A percentile compares a stretch with the other conserved stretches of the same genome.
phyloP scores from a whole-genome alignment of 352 stramenopile genomes.

The Globisporangium cylindrosporum region DNA sequence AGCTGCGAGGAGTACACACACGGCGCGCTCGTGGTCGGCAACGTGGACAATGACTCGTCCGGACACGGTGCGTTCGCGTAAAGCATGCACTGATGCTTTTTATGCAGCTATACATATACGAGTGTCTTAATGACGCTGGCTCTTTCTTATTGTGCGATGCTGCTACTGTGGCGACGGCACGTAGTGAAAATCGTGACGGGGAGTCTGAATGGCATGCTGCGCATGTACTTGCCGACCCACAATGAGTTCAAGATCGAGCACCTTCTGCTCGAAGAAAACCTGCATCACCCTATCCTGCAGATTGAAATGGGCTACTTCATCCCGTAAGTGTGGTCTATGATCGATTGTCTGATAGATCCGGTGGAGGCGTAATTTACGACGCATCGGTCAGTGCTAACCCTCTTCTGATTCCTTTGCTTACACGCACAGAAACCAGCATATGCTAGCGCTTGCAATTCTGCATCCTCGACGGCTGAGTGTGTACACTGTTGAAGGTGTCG shows the following conservation, averaged over 20 bases:
- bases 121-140: neutral
- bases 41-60: slow-evolving; percentile 82
- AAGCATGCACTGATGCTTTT: too few species aligned
- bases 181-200: slow-evolving; percentile 89
- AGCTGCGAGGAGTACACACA: slow-evolving; percentile 78
- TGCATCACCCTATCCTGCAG: slow-evolving; percentile 86
- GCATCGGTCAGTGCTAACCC: too few species aligned
- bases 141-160: neutral
- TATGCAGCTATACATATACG: too few species aligned
- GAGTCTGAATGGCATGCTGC: slow-evolving; percentile 81
- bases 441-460: too few species aligned
- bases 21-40: slow-evolving; percentile 73
- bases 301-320: slow-evolving; percentile 83
- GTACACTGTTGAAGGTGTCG: too few species aligned
- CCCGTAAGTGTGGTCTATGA: slow-evolving; percentile 39
- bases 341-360: too few species aligned
- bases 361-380: too few species aligned
- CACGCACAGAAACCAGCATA: too few species aligned
- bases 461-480: too few species aligned
- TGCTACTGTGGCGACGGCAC: neutral
- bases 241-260: slow-evolving; percentile 88
- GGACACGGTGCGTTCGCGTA: slow-evolving; percentile 32
- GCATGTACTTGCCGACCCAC: slow-evolving; percentile 79
- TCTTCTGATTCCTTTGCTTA: too few species aligned
- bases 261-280: slow-evolving; percentile 83